These are phyloP conservation scores for Lichtheimia ramosa DNA, from an alignment of 371 early-diverging fungal species.

Conservation along the genomic window DNA sequence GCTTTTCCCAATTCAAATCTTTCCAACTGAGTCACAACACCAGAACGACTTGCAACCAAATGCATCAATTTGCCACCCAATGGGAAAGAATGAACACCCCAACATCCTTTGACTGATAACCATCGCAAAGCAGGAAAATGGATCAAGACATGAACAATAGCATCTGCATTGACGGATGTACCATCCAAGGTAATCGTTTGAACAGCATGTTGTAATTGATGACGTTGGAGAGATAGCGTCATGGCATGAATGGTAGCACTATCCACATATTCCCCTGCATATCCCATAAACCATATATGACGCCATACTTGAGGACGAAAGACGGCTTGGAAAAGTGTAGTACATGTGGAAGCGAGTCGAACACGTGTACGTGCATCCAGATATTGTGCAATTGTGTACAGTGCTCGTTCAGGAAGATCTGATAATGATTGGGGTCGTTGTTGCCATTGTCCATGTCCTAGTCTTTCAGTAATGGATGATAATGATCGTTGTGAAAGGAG, in stretches of 20 bases:
- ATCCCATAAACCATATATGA: conserved; percentile 11
- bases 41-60: background rate
- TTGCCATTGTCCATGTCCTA: conserved; percentile 12
- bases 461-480: conserved; percentile 21
- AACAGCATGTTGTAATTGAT: conserved; percentile 9
- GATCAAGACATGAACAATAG: conserved; percentile 10
- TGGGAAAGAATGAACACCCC: conserved; percentile 17
- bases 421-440: conserved; percentile 8
- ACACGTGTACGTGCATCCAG: conserved; percentile 27
- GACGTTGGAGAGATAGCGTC: conserved; percentile 10
- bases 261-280: conserved; percentile 12
- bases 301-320: conserved; percentile 23
- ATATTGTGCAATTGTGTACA: conserved; percentile 6
- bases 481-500: conserved; percentile 25
- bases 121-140: conserved; percentile 8
- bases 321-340: conserved; percentile 10
- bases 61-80: conserved; percentile 15
- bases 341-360: conserved; percentile 12
- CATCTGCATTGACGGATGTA: conserved; percentile 8
- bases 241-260: conserved; percentile 13
- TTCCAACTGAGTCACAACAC: conserved; percentile 5
- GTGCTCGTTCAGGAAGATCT: conserved; percentile 1
- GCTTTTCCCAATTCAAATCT: conserved; percentile 19
- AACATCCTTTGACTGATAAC: conserved; percentile 19
- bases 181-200: conserved; percentile 10